Conservation (phyloP, 2,329 filamentous ascomycete genomes). For the Fusarium sp. region DNA sequence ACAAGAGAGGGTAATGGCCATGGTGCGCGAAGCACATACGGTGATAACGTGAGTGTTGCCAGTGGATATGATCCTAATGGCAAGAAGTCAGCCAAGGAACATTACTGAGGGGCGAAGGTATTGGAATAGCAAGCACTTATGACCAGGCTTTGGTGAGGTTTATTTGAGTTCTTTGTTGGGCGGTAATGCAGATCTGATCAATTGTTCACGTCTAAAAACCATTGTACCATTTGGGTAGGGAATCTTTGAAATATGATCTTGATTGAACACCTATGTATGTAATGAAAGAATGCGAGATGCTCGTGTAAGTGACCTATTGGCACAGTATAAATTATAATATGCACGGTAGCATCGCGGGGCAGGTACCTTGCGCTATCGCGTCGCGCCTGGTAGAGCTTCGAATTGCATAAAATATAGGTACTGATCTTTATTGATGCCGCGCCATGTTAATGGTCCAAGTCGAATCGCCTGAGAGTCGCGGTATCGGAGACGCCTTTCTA, state of each 20-base stretch:
- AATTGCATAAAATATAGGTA: background rate
- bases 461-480: background rate
- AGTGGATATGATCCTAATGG: conserved; percentile 49
- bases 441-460: conserved; percentile 13
- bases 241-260: background rate
- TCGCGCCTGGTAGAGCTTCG: conserved; percentile 33
- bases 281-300: background rate
- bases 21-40: conserved; percentile 45
- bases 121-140: conserved; percentile 10
- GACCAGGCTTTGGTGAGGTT: conserved; percentile 23
- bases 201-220: background rate
- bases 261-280: too few relatives aligned
- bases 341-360: conserved; percentile 44
- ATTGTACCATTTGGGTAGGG: background rate
- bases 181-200: conserved; percentile 8
- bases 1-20: conserved; percentile 45
- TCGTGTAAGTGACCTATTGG: conserved; percentile 5
- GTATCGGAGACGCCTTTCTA: conserved; percentile 5
- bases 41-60: conserved; percentile 48
- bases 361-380: conserved; percentile 35
- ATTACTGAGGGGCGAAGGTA: conserved; percentile 25
- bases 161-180: conserved; percentile 1
- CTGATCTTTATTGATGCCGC: conserved; percentile 1
- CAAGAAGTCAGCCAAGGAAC: conserved; percentile 51
- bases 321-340: conserved; percentile 22